These are phyloP conservation scores for Lipomyces orientalis DNA, from an alignment of 805 yeast species.

Conservation along the genomic window DNA sequence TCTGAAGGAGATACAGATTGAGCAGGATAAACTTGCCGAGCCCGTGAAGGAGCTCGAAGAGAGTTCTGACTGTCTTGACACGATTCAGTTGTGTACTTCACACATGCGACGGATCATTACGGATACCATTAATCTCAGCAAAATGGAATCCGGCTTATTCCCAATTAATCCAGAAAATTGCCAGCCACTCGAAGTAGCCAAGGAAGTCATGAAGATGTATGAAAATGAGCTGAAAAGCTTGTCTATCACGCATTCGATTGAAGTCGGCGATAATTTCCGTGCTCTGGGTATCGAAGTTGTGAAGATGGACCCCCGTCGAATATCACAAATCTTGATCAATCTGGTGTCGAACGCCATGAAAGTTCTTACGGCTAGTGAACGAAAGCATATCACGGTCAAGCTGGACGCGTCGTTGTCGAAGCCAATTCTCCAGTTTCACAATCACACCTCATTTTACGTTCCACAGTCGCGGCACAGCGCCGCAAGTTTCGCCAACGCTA, in stretches of 20 bases:
- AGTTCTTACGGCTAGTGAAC: conserved; percentile 89
- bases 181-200: conserved; percentile 29
- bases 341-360: conserved; percentile 87
- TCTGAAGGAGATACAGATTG: conserved; percentile 60
- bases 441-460: conserved; percentile 25
- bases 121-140: conserved; percentile 72
- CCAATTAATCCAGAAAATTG: conserved; percentile 32
- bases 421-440: conserved; percentile 24
- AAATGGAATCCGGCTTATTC: conserved; percentile 35
- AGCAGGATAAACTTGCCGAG: conserved; percentile 79
- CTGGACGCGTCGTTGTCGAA: conserved; percentile 30
- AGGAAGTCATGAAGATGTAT: conserved; percentile 79
- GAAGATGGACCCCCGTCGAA: conserved; percentile 87
- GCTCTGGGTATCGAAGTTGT: conserved; percentile 49
- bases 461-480: conserved; percentile 10
- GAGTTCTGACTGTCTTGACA: conserved; percentile 72
- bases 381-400: conserved; percentile 49
- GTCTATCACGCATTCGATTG: conserved; percentile 66
- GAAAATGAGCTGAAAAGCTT: conserved; percentile 78
- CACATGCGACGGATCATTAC: conserved; percentile 53
- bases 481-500: conserved; percentile 4
- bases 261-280: conserved; percentile 45
- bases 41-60: conserved; percentile 82
- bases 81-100: conserved; percentile 33
- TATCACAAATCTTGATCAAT: conserved; percentile 90